These are phyloP conservation scores for Fraxinus ornus DNA, from an alignment of 305 asterid species.

Conservation along the genomic window DNA sequence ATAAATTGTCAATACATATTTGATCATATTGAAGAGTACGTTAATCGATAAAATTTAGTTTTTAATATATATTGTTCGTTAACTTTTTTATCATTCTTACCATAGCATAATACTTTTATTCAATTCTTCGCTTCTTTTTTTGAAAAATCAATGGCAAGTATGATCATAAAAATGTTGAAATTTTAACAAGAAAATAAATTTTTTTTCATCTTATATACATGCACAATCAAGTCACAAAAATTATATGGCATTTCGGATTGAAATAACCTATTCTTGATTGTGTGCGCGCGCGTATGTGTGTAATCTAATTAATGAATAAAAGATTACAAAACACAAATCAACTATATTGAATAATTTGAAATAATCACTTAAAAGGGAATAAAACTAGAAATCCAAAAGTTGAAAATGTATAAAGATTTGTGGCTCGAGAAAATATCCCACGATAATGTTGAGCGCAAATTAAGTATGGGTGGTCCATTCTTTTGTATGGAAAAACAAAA, in stretches of 20 bases:
- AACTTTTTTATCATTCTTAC: no score
- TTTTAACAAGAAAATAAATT: not conserved
- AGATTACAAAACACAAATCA: not conserved
- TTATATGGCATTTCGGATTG: no score
- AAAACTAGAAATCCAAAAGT: not conserved
- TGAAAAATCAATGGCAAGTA: no score
- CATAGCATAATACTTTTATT: no score
- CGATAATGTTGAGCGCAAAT: not conserved
- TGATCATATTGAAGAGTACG: not conserved
- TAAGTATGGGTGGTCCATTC: constrained; percentile 39
- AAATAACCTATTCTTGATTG: no score
- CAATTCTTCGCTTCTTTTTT: no score
- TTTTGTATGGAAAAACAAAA: not conserved
- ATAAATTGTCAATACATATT: not conserved
- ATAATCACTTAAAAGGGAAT: not conserved
- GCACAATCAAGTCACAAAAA: not conserved
- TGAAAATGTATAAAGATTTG: not conserved
- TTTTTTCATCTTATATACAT: not conserved
- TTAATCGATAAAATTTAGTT: no score
- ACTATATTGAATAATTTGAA: not conserved
- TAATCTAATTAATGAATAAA: not conserved
- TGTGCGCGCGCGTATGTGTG: no score
- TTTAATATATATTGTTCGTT: no score
- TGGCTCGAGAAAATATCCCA: not conserved
- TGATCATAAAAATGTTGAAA: not conserved